Base-by-base conservation (phyloP, 768 basidiomycete genomes). In the Lactarius sanguifluus region DNA sequence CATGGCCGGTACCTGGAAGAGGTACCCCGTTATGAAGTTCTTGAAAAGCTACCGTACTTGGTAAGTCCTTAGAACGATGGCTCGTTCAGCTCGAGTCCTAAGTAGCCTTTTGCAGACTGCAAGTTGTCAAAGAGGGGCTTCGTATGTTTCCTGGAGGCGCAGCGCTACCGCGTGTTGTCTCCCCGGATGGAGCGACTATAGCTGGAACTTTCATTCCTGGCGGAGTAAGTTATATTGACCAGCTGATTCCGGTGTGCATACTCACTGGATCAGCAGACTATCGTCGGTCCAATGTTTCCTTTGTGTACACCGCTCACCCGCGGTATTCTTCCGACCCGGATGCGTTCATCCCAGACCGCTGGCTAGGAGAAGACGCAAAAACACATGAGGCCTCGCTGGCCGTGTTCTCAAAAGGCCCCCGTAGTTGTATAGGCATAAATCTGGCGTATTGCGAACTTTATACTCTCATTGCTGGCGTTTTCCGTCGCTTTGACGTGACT, bases 161-260 rank as follows among this genome's bases (percentile, higher is more conserved):
- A 4, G 54, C 61, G 60, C 67, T 38, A 54, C 67, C 23, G 66
- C 63, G 62, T 58, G 8, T 66, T 65, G 25, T 69, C 57, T 60
- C 30, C 62, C 23, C 61, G 62, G 59, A 64, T 66, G 59, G 70
- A 64, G 40, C 57, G 50, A 61, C 25, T 54, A 41, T 55, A 65
- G 66, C 45, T 62, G 67, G 64, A 55, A n/a, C 3, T 63, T 45
- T 15, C 34, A 20, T 23, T 58, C 57, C 57, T 55, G 28, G 57
- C 5, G 57, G 57, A 20, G 57, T 58, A 25, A 58, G 57, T 58
- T 23, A 23, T 25, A 12, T 58, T 7, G 18, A 5, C 12, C 20
- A 23, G 34, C 15, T 12, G 10, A 32, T 34, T 34, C 10, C n/a
- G 16, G 1, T 36, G 3, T 36, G 57, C n/a, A 36, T 58, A 36